These are phyloP conservation scores for Ceratobasidium sp. DNA, from an alignment of 1,284 basidiomycete species.

Conservation along the genomic window DNA sequence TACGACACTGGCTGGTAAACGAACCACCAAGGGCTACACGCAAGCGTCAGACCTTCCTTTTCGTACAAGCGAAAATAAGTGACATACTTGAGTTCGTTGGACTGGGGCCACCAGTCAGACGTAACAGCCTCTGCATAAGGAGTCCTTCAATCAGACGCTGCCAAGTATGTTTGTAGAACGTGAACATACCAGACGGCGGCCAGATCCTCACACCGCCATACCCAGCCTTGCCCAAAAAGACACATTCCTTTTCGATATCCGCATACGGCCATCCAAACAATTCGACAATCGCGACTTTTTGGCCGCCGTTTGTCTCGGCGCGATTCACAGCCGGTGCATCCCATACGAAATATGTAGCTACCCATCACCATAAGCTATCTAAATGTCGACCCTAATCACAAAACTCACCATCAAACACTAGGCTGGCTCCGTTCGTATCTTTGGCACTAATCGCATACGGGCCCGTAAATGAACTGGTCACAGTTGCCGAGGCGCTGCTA, in stretches of 20 bases:
- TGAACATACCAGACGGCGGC: slow-evolving; percentile 36
- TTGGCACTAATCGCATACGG: slow-evolving; percentile 33
- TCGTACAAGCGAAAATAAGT: too few relatives aligned
- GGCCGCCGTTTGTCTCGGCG: slow-evolving; percentile 33
- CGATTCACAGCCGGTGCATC: slow-evolving; percentile 33
- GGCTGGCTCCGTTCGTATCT: slow-evolving; percentile 26
- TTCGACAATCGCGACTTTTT: slow-evolving; percentile 41
- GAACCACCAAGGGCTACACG: slow-evolving; percentile 40
- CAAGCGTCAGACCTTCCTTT: not conserved
- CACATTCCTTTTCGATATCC: slow-evolving; percentile 43
- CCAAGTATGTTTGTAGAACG: not conserved
- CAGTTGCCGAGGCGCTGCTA: slow-evolving; percentile 27
- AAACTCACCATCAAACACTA: slow-evolving; percentile 35
- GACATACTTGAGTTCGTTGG: slow-evolving; percentile 42
- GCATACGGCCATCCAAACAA: slow-evolving; percentile 41
- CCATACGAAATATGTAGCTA: slow-evolving; percentile 41
- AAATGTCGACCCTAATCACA: not conserved
- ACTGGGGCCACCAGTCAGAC: slow-evolving; percentile 44
- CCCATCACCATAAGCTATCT: not conserved
- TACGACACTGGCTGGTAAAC: slow-evolving; percentile 43
- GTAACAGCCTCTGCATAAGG: slow-evolving; percentile 33
- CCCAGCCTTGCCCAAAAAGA: slow-evolving; percentile 42
- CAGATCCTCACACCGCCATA: slow-evolving; percentile 44
- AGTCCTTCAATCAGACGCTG: not conserved
- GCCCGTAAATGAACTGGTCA: slow-evolving; percentile 39